phyloP scores from a whole-genome alignment of 257 asterid genomes.

The Vinca minor region DNA sequence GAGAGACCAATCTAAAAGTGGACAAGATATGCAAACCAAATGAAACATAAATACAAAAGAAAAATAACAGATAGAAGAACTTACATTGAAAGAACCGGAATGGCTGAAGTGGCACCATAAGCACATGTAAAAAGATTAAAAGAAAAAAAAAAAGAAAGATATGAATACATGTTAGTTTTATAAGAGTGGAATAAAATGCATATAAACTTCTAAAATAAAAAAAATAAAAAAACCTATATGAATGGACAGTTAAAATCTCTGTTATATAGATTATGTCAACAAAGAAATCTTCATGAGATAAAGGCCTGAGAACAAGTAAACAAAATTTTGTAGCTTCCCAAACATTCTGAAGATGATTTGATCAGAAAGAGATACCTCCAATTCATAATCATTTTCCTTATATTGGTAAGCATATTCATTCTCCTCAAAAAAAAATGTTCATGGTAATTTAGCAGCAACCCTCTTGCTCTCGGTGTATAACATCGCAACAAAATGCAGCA shows the following conservation, averaged over 20 bases:
- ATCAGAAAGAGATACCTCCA: not conserved
- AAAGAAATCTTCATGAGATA: not conserved
- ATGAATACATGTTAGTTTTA: not conserved
- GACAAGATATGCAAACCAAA: not conserved
- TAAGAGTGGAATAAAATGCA: not conserved
- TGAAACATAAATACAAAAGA: not conserved
- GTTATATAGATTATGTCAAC: not conserved
- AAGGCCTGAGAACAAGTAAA: not conserved
- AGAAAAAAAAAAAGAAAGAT: conserved; percentile 26
- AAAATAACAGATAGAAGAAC: conserved; percentile 16
- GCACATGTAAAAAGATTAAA: conserved; percentile 20
- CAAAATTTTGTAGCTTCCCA: not conserved
- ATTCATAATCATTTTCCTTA: not conserved
- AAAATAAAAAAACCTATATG: not conserved
- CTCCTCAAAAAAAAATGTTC: not conserved
- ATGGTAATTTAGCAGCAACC: not conserved
- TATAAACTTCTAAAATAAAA: not conserved
- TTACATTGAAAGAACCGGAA: conserved; percentile 96
- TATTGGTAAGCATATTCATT: not conserved
- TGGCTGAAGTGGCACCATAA: conserved; percentile 50
- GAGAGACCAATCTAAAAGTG: not conserved
- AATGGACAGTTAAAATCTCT: not conserved
- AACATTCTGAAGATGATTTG: not conserved
- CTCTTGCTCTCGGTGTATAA: not conserved
- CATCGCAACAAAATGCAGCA: not conserved